A percentile compares a stretch with the other conserved stretches of the same genome.
These are phyloP conservation scores for Rhododendron ferrugineum DNA, from an alignment of 148 eudicot genomes.

Conservation along the genomic window DNA sequence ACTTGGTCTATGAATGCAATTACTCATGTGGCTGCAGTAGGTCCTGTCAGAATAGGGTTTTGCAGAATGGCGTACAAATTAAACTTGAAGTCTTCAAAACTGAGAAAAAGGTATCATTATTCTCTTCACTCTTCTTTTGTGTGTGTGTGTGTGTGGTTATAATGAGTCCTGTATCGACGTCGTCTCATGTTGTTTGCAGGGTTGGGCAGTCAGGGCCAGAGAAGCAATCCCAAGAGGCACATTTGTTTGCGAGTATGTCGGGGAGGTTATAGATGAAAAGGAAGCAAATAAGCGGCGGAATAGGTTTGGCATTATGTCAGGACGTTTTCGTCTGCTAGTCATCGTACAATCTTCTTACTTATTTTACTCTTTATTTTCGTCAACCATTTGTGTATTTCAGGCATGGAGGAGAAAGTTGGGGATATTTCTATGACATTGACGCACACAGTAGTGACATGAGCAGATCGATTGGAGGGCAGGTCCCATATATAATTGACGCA, in stretches of 20 bases:
- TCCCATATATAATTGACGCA: constrained; percentile 59
- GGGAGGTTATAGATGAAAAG: constrained; percentile 68
- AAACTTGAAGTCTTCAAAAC: constrained; percentile 85
- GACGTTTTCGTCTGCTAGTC: neutral
- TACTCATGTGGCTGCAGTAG: constrained; percentile 61
- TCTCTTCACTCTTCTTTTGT: neutral
- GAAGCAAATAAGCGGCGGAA: constrained; percentile 68
- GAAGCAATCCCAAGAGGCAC: constrained; percentile 67
- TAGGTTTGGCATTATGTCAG: constrained; percentile 43
- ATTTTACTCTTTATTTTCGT: neutral
- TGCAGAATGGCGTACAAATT: constrained; percentile 76
- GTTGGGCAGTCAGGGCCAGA: constrained; percentile 85
- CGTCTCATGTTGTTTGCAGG: constrained; percentile 39
- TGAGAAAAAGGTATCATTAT: constrained; percentile 54
- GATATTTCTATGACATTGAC: constrained; percentile 58
- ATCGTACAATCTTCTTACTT: neutral
- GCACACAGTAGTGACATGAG: constrained; percentile 45
- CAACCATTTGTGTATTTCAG: constrained; percentile 27
- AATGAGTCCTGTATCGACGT: neutral
- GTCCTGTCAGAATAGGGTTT: constrained; percentile 77
- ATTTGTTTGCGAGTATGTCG: constrained; percentile 82
- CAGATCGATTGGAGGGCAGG: constrained; percentile 47
- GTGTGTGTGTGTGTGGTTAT: neutral
- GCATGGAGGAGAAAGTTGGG: constrained; percentile 45
- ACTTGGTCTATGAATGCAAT: constrained; percentile 86